Evolutionary conservation across 345 rosid genomes (phyloP), one percentile per base, ranked within the genome.

Genomic region (Adansonia digitata): DNA sequence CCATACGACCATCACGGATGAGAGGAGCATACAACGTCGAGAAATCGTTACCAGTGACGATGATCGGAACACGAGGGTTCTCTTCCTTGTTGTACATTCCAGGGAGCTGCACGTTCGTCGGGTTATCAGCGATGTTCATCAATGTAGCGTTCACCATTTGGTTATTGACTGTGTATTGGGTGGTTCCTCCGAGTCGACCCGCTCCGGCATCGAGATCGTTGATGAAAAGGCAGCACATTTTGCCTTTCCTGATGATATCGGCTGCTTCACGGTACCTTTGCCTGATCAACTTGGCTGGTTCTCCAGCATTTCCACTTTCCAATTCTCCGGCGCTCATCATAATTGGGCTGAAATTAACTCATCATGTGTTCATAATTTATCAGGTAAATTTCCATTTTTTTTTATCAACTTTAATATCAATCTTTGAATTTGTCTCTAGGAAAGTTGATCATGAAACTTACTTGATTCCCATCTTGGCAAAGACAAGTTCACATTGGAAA

Each of bases 261-360:
- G 99, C 93, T 3, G 99, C 99, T 74, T 95, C 98, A 76, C 99
- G 93, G 87, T 95, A 95, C 86, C 99, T 91, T 69, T 93, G 98
- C 77, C 99, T 84, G 89, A 95, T 91, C n/a, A 95, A 83, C 86
- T 93, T 95, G 0, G 99, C 96, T 0, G 98, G 98, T 71, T 95
- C 97, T 76, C 98, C 97, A 0, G 98, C 98, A 75, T 93, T 93
- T 24, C 99, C 99, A 60, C 99, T 95, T 84, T 95, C 99, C 79
- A 95, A 74, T 81, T 95, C 99, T 93, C 99, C 97, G 2, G 99
- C 99, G 77, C 99, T 95, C 99, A 95, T 95, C 99, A 91, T 90
- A 76, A 95, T 95, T 35, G 99, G 99, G 88, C 97, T 95, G 90
- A 31, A 78, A 74, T 59, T 37, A 37, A 66, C 52, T 46, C 55